A percentile compares a stretch with the other conserved stretches of the same genome.
phyloP scores from a whole-genome alignment of 768 basidiomycete species.

The Tylopilus sp. region DNA sequence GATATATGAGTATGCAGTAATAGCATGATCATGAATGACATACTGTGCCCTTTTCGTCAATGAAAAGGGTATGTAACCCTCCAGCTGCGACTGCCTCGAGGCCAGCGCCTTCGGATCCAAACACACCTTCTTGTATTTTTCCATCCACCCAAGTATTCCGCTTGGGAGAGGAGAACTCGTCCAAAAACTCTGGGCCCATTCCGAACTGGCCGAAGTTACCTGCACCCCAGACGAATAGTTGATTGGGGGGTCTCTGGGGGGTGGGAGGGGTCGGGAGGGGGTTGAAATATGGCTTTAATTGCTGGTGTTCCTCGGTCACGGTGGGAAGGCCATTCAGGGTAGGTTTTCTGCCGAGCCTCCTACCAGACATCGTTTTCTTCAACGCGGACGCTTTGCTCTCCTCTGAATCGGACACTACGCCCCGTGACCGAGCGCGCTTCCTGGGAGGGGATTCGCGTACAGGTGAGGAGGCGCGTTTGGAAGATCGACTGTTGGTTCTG shows the following conservation, averaged over 20 bases:
- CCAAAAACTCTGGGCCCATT: slow-evolving; percentile 71
- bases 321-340: slow-evolving; percentile 30
- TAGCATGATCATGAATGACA: slow-evolving; percentile 32
- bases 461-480: slow-evolving; percentile 53
- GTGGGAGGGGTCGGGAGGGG: slow-evolving; percentile 57
- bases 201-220: slow-evolving; percentile 97
- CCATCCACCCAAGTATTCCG: slow-evolving; percentile 75
- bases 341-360: slow-evolving; percentile 29
- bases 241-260: slow-evolving; percentile 59
- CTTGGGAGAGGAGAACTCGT: slow-evolving; percentile 73
- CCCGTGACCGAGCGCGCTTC: slow-evolving; percentile 44
- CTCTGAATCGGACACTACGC: slow-evolving; percentile 41
- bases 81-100: slow-evolving; percentile 79
- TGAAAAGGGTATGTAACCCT: slow-evolving; percentile 84
- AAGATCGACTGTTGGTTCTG: slow-evolving; percentile 22
- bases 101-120: slow-evolving; percentile 74
- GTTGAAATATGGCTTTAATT: slow-evolving; percentile 59
- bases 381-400: slow-evolving; percentile 30
- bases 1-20: slow-evolving; percentile 1
- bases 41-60: slow-evolving; percentile 89
- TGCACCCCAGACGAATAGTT: slow-evolving; percentile 85
- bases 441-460: slow-evolving; percentile 40
- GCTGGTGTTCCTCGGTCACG: slow-evolving; percentile 34
- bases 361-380: slow-evolving; percentile 25
- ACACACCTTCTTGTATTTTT: slow-evolving; percentile 65